These are phyloP conservation scores for Globisporangium camurandrum DNA, from an alignment of 352 stramenopile genomes.

Conservation along the genomic window DNA sequence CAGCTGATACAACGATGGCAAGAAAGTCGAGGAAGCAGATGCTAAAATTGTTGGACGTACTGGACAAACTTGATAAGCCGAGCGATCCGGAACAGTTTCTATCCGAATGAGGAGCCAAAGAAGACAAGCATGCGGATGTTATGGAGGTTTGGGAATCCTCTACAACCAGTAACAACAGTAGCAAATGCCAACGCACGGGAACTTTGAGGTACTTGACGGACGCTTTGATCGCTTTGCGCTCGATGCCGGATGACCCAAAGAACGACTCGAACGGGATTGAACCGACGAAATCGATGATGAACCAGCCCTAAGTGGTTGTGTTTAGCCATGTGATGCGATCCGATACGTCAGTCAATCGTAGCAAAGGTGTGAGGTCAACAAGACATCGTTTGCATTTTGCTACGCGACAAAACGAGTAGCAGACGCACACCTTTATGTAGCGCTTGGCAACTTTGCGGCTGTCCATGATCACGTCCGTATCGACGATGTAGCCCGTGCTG, in stretches of 20 bases:
- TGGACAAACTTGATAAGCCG: conserved; percentile 60
- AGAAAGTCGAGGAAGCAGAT: too few relatives aligned
- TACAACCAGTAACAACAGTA: too few relatives aligned
- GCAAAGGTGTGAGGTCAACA: too few relatives aligned
- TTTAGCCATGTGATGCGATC: too few relatives aligned
- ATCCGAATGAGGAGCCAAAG: background rate
- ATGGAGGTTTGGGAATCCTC: too few relatives aligned
- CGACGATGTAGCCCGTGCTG: conserved; percentile 49
- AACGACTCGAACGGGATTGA: conserved; percentile 51
- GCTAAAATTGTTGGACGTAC: too few relatives aligned
- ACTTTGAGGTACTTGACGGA: conserved; percentile 61
- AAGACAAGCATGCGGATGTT: background rate
- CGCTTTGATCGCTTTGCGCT: conserved; percentile 54
- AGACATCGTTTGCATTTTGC: too few relatives aligned
- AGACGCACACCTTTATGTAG: conserved; percentile 30
- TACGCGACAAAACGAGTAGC: conserved; percentile 1
- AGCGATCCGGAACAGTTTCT: conserved; percentile 62
- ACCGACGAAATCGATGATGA: conserved; percentile 41
- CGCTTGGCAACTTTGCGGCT: conserved; percentile 33
- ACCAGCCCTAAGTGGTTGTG: conserved; percentile 55
- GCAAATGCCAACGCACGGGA: conserved; percentile 27
- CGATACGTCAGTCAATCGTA: too few relatives aligned
- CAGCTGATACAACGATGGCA: too few relatives aligned
- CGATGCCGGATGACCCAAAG: conserved; percentile 23
- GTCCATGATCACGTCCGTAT: conserved; percentile 51